Evolutionary conservation across 768 basidiomycete species (phyloP), one percentile per base, ranked within the genome.

Genomic region (Tremella yokohamensis): DNA sequence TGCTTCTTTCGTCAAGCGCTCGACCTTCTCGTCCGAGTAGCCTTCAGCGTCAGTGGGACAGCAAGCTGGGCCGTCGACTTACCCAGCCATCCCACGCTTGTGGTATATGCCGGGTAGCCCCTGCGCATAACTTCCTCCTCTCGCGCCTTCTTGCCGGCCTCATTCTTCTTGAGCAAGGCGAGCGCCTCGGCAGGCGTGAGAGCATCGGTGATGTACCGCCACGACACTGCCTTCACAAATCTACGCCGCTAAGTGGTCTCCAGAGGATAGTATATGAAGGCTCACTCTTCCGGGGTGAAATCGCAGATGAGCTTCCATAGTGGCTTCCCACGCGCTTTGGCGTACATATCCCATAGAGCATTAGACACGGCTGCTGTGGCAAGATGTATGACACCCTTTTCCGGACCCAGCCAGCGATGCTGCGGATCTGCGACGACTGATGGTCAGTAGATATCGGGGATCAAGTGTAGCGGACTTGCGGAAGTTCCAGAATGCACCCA

Each of bases 231-330:
- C 45, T 81, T 81, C 2, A 93, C 87, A 15, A 92, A 78, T 68
- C 69, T 70, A 18, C 49, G 20, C 50, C 11, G 15, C 4, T 45
- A 6, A 45, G 42, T 45, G n/a, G 15, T n/a, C 7, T 15, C n/a
- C 42, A 45, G 42, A 22, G 4, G 42, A 22, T 4, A 45, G 42
- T 4, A 22, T 4, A 6, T 6, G 42, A 16, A 24, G 25, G 69
- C 76, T 56, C 61, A 74, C 68, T 78, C 76, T 44, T 78, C 78
- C 13, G 78, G 78, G 18, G 88, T 87, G 79, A 96, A 90, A 68
- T 97, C 93, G 1, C 87, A 86, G 49, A 97, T 82, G 15, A 97
- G 81, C 74, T 96, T 93, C 93, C 93, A 97, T 2, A 96, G 78
- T 4, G 93, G 93, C 77, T 94, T 94, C 80, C 63, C 86, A 79